Evolutionary conservation across 2,329 filamentous ascomycete species (phyloP).

Genomic region (Cercospora beticola): DNA sequence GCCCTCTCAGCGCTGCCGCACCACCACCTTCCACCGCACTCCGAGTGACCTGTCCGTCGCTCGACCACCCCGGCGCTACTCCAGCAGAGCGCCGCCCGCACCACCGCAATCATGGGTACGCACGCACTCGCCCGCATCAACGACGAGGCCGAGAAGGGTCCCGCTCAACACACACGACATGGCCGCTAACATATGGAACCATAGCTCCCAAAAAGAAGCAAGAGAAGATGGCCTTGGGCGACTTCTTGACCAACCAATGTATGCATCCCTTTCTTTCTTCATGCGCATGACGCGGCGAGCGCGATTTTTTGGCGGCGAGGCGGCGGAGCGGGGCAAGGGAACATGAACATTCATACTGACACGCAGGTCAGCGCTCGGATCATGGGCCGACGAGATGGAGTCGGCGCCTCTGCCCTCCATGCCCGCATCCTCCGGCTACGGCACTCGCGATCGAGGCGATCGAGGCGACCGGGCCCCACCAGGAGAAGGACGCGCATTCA

Average conservation of each 20-base stretch:
- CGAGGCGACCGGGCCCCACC: constrained; percentile 13
- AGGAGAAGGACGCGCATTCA: constrained; percentile 51
- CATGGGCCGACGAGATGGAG: constrained; percentile 99
- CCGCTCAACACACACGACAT: constrained; percentile 1
- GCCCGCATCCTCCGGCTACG: constrained; percentile 27
- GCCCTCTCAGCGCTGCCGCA: constrained; percentile 14
- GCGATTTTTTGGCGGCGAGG: not conserved
- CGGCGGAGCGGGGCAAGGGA: not conserved
- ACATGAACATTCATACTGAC: constrained; percentile 19
- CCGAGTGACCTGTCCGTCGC: constrained; percentile 8
- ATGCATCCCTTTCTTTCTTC: constrained; percentile 31
- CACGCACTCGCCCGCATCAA: constrained; percentile 11
- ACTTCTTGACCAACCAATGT: constrained; percentile 93
- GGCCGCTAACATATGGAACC: constrained; percentile 26
- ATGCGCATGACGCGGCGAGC: not conserved
- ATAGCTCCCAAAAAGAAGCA: constrained; percentile 73
- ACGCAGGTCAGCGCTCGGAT: constrained; percentile 65
- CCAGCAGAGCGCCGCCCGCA: constrained; percentile 26
- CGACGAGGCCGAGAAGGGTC: not conserved
- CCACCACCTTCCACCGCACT: constrained; percentile 7
- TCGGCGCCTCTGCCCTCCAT: constrained; percentile 37
- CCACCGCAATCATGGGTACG: constrained; percentile 61
- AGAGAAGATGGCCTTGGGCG: constrained; percentile 96
- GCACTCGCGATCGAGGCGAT: constrained; percentile 30
- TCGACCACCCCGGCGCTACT: constrained; percentile 10